Evolutionary conservation across 2,329 filamentous ascomycete species (phyloP), one percentile per base, ranked within the genome.

Genomic region (Diaporthe sp.): DNA sequence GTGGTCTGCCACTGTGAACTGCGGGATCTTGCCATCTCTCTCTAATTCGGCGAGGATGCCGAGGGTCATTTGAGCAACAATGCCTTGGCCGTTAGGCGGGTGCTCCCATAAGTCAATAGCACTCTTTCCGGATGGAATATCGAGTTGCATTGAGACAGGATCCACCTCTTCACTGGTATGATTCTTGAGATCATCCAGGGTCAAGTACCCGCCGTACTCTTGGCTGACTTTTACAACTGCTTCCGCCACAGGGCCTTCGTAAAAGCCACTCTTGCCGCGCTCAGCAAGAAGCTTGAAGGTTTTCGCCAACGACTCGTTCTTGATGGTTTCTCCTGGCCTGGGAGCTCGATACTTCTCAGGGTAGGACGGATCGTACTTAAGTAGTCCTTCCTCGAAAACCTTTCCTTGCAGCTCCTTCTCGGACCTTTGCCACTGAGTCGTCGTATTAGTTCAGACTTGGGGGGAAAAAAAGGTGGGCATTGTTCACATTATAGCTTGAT

Each of bases 11-110:
- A 88, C 84, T 0, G 82, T 84, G 83, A 96, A 97, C 0, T 87
- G 89, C 0, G 92, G 91, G 71, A 98, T 95, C 81, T 92, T 92
- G 49, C 93, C 94, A 22, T 89, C 87, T 76, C 92, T 92, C 84
- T 98, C 95, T 0, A 98, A 88, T 81, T 96, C 92, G 82, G 98
- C 92, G 49, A 98, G 87, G 76, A 98, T 97, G 0, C 96, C 96
- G 0, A 98, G 87, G 0, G 96, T 94, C 93, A 98, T 98, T 25
- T 98, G 86, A 0, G 96, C 96, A 1, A 98, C 95, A 76, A 98
- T 95, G 0, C 96, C 96, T 84, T 98, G 96, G 0, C 96, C 96
- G 78, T 98, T 98, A 1, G 96, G 96, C 37, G 96, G 95, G 81
- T 98, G 96, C 81, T 98, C 96, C 96, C 96, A 98, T 0, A 98